Evolutionary conservation across 352 stramenopile genomes (phyloP), one percentile per base, ranked within the genome.

Genomic region (Globisporangium middletonii): DNA sequence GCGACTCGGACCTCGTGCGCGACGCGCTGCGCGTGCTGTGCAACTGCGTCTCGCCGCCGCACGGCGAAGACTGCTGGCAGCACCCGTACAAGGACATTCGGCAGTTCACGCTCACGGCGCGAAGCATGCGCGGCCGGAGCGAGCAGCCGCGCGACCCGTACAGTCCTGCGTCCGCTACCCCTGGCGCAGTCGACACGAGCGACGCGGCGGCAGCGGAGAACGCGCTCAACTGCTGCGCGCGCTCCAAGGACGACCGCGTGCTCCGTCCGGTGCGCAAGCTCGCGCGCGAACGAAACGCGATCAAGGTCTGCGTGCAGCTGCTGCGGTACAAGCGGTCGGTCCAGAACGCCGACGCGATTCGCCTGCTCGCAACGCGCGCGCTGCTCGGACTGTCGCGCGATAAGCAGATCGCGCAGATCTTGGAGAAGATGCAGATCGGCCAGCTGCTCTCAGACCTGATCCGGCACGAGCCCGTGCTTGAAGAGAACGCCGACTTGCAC

Each of bases 351-450:
- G 88, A 96, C 62, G 77, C 75, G 18, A 92, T 96, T 57, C 84
- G 88, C 12, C 52, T 96, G 23, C 59, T 95, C 16, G 78, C 88
- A 1, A 93, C 86, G 16, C 79, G 84, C n/a, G 83, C 81, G 7
- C 64, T 96, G 13, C 59, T 95, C 15, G 88, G 88, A 0, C 62
- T 96, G 11, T 83, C 88, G n/a, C 77, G 87, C 33, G 88, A 96
- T 56, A 73, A 83, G 2, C 86, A 95, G 33, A 94, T 96, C 55
- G 83, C 85, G 0, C 88, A 96, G 61, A 94, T 96, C 57, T 61
- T 96, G 4, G 85, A 96, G 61, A 93, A 94, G 48, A 96, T 96
- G 88, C 84, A 94, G 52, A 68, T 95, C 3, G 81, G 83, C 2
- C 84, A 94, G 54, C 43, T 95, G 18, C 66, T 96, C 8, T 94